Base-by-base conservation (phyloP, 163 green algal genomes). In the Scenedesmus sp. region DNA sequence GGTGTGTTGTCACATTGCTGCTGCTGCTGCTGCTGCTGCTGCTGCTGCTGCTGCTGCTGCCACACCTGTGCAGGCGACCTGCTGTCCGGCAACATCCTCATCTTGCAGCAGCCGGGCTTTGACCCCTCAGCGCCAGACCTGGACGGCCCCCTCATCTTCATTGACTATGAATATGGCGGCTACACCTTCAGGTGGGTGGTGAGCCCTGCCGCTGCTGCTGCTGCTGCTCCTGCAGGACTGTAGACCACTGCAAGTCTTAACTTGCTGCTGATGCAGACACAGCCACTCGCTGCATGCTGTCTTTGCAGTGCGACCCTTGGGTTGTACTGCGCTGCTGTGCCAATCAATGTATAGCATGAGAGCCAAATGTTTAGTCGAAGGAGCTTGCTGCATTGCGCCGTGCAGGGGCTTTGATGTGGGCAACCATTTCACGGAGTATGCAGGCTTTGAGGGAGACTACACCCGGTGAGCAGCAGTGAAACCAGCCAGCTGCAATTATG, bases 341-440 rank as follows among this genome's bases (percentile, higher is more conserved):
- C 62, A n/a, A 70, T 23, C 62, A 16, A 70, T 10, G 9, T 13
- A 96, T 46, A 46, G 34, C 34, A 46, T 46, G 34, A 46, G 34
- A 46, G 34, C 34, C 0, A 0, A 46, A 46, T 46, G 34, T 46
- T 46, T 0, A 46, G 34, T 46, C 0, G 34, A 46, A 0, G 34
- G 34, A 46, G 34, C 34, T 46, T 46, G 34, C 34, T 46, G 54
- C 54, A 4, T 82, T 76, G 59, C 23, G 55, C 88, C 16, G 0
- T 34, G 66, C 66, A 87, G 95, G 8, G 95, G 94, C 13, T 98
- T 98, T 91, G 97, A 98, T 92, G 91, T 98, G 20, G 98, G 96
- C 56, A 99, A 99, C 94, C 98, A 99, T 90, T 99, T 99, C 94
- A 98, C 97, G 91, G 98, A 99, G 94, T 99, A 98, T 89, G 97